These are phyloP conservation scores for Deuterostichococcus epilithicus DNA, from an alignment of 139 green algal genomes.

Conservation along the genomic window DNA sequence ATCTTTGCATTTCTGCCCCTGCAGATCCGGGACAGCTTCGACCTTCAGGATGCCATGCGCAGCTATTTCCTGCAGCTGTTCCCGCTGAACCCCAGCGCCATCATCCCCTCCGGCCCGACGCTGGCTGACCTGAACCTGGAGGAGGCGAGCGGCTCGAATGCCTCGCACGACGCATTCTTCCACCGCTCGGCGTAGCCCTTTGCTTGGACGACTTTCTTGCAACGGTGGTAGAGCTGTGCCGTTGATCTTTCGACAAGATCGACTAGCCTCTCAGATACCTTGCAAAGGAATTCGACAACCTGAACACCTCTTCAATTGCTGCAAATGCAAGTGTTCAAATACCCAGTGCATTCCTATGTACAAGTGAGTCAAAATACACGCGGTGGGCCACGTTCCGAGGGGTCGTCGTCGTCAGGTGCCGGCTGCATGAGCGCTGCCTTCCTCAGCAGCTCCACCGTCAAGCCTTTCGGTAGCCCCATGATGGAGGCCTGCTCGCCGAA, in stretches of 20 bases:
- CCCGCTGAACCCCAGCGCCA: constrained; percentile 87
- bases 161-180: no score
- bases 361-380: constrained; percentile 20
- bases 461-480: constrained; percentile 66
- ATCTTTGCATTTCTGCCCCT: constrained; percentile 8
- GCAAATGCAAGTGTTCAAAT: no score
- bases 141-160: no score
- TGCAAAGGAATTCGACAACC: no score
- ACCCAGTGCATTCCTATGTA: no score
- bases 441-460: constrained; percentile 21
- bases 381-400: constrained; percentile 28
- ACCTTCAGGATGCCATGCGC: constrained; percentile 67
- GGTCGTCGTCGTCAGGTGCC: background rate
- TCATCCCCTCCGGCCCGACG: constrained; percentile 71
- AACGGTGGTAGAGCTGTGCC: no score
- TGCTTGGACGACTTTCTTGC: no score
- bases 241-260: no score
- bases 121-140: constrained; percentile 38
- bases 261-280: no score
- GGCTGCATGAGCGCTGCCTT: constrained; percentile 1
- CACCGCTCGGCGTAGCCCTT: no score
- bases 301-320: no score
- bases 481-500: constrained; percentile 64
- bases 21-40: constrained; percentile 61
- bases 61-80: constrained; percentile 87